phyloP scores from a whole-genome alignment of 495 filamentous ascomycete species.

The Neurospora sp. region DNA sequence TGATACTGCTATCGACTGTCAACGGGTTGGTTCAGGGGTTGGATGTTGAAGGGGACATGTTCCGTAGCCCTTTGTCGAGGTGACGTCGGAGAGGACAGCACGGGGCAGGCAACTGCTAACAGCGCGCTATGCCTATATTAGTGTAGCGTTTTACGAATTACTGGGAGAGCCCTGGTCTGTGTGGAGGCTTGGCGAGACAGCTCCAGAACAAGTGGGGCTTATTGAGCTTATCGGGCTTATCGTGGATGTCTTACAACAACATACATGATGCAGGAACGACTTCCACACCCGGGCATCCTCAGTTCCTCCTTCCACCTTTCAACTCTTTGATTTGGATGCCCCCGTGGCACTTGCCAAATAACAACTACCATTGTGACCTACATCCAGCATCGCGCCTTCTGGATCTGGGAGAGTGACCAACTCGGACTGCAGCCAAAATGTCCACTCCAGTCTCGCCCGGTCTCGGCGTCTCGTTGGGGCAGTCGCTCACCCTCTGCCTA shows the following conservation, averaged over 20 bases:
- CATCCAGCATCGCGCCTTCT: not conserved
- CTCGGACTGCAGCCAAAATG: not conserved
- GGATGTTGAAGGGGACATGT: not conserved
- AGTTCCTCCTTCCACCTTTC: not conserved
- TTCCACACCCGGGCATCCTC: not conserved
- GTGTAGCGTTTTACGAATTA: not conserved
- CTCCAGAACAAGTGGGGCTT: not conserved
- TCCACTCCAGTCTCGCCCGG: not conserved
- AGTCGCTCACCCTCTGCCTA: not conserved
- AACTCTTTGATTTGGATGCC: not conserved
- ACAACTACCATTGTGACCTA: not conserved
- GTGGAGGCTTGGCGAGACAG: not conserved
- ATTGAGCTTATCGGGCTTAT: not conserved
- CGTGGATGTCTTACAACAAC: not conserved
- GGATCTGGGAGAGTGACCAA: not conserved
- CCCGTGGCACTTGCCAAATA: not conserved
- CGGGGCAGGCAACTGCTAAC: not conserved
- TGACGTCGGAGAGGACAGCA: constrained; percentile 1
- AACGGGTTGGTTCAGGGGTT: not conserved
- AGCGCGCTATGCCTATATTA: not conserved
- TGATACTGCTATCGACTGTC: not conserved
- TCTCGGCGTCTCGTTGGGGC: not conserved
- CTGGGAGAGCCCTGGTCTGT: not conserved
- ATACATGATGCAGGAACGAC: not conserved
- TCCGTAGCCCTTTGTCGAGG: not conserved